phyloP scores from a whole-genome alignment of 768 basidiomycete species.

The Boletus rubroflammeus region DNA sequence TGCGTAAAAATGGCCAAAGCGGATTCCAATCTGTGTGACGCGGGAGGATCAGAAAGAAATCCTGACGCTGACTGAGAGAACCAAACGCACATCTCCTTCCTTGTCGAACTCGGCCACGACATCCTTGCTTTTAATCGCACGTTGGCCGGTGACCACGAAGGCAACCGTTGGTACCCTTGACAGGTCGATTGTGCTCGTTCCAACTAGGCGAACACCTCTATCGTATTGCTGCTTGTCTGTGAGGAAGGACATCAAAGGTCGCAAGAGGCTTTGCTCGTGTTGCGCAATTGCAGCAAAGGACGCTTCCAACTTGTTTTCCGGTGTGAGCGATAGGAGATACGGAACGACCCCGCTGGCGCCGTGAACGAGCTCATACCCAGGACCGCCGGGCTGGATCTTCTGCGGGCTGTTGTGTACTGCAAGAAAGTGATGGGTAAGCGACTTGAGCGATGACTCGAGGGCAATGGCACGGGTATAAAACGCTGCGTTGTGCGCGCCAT shows the following conservation, averaged over 20 bases:
- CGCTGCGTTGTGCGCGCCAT: slow-evolving; percentile 68
- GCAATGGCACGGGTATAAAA: slow-evolving; percentile 54
- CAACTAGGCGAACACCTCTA: slow-evolving; percentile 66
- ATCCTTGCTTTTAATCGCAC: slow-evolving; percentile 54
- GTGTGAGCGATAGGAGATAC: slow-evolving; percentile 61
- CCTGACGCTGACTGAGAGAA: neutral
- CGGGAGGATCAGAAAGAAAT: neutral
- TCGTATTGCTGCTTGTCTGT: slow-evolving; percentile 44
- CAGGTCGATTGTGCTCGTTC: slow-evolving; percentile 44
- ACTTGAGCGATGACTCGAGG: slow-evolving; percentile 49
- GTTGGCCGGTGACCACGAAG: slow-evolving; percentile 64
- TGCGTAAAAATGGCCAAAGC: slow-evolving; percentile 77
- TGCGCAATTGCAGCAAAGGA: slow-evolving; percentile 55
- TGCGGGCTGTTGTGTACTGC: slow-evolving; percentile 40
- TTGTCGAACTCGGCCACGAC: slow-evolving; percentile 64
- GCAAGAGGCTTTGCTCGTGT: slow-evolving; percentile 60
- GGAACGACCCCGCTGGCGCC: slow-evolving; percentile 54
- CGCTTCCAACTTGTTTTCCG: slow-evolving; percentile 42
- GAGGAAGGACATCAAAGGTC: slow-evolving; percentile 53
- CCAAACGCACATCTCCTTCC: slow-evolving; percentile 53
- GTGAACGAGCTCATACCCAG: slow-evolving; percentile 70
- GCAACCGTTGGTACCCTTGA: slow-evolving; percentile 63
- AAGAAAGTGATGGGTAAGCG: slow-evolving; percentile 72
- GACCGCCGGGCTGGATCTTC: slow-evolving; percentile 72
- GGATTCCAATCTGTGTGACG: slow-evolving; percentile 60